Base-by-base conservation (phyloP, 768 basidiomycete species). In the Suillus alpinus region DNA sequence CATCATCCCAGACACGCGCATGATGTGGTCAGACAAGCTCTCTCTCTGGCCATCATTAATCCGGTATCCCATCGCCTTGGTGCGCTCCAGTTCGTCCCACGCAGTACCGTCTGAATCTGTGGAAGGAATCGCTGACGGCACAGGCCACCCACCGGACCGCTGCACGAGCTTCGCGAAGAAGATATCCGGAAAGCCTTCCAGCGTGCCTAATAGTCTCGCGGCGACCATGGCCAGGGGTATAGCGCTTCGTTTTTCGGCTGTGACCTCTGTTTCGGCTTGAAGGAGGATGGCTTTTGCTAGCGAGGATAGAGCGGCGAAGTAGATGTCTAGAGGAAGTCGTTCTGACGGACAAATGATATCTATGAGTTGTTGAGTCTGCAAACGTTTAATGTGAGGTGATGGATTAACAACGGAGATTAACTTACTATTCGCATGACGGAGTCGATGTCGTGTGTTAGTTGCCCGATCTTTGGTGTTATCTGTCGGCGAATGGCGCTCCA, bases 221-320 rank as follows among this genome's bases (percentile, higher is more conserved):
- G 91, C 75, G 12, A 97, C 85, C 36, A 84, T 83, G 0, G 91
- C 92, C 26, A 99, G 82, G 0, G 96, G 96, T 40, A 82, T 79
- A 0, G 94, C 95, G 26, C 90, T 89, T 34, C 86, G 86, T 68
- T 90, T 87, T 74, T 95, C 92, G 2, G 95, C 94, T 1, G 90
- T 86, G 9, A 96, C 92, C 73, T 98, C 96, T 0, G 88, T 90
- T 77, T 97, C 95, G 18, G 95, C 95, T 76, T 98, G 96, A 37
- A 91, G 81, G 47, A 98, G 81, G 62, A 98, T 87, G 18, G 86
- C 79, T 70, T 98, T 98, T 51, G 93, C 80, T 43, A 98, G 83
- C n/a, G 94, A 89, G 23, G 92, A 95, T 49, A 95, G 83, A 23
- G 89, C 81, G 55, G 93, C 91, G 51, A 80, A 72, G 71, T 94